These are phyloP conservation scores for Serendipita sp. DNA, from an alignment of 1,284 basidiomycete genomes.

Conservation along the genomic window DNA sequence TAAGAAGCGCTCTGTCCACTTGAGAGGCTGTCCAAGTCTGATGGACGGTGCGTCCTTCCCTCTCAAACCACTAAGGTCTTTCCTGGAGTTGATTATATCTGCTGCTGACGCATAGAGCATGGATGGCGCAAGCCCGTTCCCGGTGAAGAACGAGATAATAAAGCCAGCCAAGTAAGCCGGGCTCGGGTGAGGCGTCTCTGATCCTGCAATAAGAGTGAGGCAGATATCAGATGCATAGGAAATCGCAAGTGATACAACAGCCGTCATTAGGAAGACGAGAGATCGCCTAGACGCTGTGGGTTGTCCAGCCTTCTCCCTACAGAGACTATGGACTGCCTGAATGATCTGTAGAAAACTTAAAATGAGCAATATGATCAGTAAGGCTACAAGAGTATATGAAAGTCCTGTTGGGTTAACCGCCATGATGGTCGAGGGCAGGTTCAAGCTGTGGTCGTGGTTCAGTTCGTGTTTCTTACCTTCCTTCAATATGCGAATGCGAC, in stretches of 20 bases:
- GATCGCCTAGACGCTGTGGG: not conserved
- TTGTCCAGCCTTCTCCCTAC: not conserved
- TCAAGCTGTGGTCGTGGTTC: too few species aligned
- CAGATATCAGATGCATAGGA: not conserved
- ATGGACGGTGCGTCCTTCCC: not conserved
- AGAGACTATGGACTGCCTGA: not conserved
- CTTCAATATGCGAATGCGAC: too few species aligned
- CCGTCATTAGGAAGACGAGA: not conserved
- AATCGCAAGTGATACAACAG: not conserved
- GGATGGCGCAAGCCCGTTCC: not conserved
- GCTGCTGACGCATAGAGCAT: slow-evolving; percentile 3
- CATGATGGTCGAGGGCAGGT: not conserved
- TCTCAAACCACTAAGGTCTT: not conserved
- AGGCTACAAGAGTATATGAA: not conserved
- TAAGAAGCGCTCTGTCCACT: not conserved
- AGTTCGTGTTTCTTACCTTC: too few species aligned
- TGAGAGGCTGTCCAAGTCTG: not conserved
- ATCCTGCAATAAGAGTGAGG: not conserved
- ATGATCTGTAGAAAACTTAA: not conserved
- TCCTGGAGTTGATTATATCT: not conserved
- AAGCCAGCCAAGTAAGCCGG: not conserved
- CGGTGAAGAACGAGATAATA: not conserved
- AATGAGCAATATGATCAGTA: not conserved
- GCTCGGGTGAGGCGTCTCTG: not conserved
- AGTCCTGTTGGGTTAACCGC: not conserved